Evolutionary conservation across 2,329 filamentous ascomycete species (phyloP).

Genomic region (Colletotrichum limetticola): DNA sequence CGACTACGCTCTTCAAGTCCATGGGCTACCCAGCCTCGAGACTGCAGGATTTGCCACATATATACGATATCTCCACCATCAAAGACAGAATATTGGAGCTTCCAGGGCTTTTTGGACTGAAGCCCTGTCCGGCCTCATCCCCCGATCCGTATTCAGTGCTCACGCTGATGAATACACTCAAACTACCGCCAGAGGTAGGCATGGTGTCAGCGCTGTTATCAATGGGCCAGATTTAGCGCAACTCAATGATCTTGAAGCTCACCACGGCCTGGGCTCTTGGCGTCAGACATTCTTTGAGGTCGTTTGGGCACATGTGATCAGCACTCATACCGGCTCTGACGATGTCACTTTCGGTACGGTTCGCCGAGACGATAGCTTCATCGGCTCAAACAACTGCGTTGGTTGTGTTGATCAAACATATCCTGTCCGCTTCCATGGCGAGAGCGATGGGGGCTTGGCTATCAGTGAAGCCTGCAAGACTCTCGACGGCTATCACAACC

Average conservation of each 20-base stretch:
- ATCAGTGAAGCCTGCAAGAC: background rate
- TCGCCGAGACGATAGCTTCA: conserved; percentile 5
- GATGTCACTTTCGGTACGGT: conserved; percentile 5
- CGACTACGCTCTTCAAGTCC: background rate
- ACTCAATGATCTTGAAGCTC: background rate
- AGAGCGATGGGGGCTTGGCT: background rate
- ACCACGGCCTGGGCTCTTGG: background rate
- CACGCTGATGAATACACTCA: background rate
- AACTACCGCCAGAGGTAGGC: background rate
- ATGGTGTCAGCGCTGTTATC: background rate
- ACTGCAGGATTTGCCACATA: background rate
- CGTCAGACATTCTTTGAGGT: conserved; percentile 10
- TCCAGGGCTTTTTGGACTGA: background rate
- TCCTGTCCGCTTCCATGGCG: background rate
- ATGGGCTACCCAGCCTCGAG: background rate
- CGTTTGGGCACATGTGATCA: conserved; percentile 4
- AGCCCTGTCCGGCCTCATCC: background rate
- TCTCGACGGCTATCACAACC: background rate
- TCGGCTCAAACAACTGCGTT: background rate
- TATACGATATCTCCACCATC: background rate
- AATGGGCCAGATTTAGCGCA: background rate
- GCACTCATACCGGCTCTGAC: background rate
- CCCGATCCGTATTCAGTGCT: background rate
- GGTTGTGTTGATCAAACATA: conserved; percentile 14
- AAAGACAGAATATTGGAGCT: background rate